Evolutionary conservation across 176 grass and related monocot genomes (phyloP), one percentile per base, ranked within the genome.

Genomic region (Zea luxurians): DNA sequence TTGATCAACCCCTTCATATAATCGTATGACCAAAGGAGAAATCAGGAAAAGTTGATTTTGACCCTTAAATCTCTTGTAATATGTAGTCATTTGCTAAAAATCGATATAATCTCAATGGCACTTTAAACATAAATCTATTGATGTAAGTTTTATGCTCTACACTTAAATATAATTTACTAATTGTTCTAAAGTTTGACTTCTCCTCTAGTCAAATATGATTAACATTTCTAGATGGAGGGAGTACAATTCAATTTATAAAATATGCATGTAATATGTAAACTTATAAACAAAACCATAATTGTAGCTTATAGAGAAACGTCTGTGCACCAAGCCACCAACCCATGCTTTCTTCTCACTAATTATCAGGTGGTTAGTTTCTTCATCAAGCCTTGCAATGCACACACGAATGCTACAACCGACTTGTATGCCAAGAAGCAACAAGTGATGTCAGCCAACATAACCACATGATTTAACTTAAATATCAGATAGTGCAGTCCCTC

Each of bases 311-410:
- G 61, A 59, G 62, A 57, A n/a, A 75, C 63, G 73, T 38, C 53
- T 82, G 67, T 78, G 48, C 52, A 91, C 90, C 15, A 76, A 95
- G n/a, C n/a, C 48, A 90, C 89, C 18, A 80, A 94, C 91, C 89
- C 91, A 97, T 66, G 87, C 94, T 90, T 91, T 80, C 92, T 86
- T 97, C 83, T 92, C 91, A 7, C 94, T 97, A 79, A 97, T 88
- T 86, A 97, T 88, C 76, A 94, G 83, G 83, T 70, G 89, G 82
- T 93, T 91, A 41, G 82, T 92, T 58, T 86, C 85, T 80, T 92
- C 91, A 80, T 92, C 70, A 6, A 94, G 90, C 61, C 73, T 92
- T 76, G 21, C 84, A 88, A 97, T 86, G 46, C 82, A 83, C 37
- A 94, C 89, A 48, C 66, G 48, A 13, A 90, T 90, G 64, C 47